phyloP scores from a whole-genome alignment of 2,329 filamentous ascomycete species.

The Penicillium crustosum region DNA sequence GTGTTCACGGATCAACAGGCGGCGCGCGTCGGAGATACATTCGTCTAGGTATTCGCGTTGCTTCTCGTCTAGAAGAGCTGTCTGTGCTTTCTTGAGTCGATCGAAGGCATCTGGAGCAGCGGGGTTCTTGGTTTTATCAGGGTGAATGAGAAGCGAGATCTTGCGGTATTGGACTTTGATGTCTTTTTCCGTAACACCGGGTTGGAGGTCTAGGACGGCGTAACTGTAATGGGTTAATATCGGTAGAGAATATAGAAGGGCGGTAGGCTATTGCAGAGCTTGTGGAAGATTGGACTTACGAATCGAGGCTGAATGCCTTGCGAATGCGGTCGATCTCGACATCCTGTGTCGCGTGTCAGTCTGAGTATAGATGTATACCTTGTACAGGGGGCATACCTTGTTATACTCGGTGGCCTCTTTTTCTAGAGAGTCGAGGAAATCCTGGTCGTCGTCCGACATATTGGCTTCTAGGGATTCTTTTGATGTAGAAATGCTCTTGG shows the following conservation, averaged over 20 bases:
- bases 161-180: slow-evolving; percentile 94
- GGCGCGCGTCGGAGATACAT: slow-evolving; percentile 91
- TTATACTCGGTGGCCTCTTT: slow-evolving; percentile 85
- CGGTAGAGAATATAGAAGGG: not conserved
- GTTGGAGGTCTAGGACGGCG: slow-evolving; percentile 91
- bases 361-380: not conserved
- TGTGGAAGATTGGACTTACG: slow-evolving; percentile 47
- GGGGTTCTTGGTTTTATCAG: slow-evolving; percentile 93
- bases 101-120: slow-evolving; percentile 93
- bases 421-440: slow-evolving; percentile 78
- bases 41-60: slow-evolving; percentile 84
- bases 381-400: slow-evolving; percentile 58
- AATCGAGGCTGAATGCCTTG: slow-evolving; percentile 79
- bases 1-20: slow-evolving; percentile 89
- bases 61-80: slow-evolving; percentile 90
- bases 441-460: slow-evolving; percentile 65
- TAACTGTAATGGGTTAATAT: slow-evolving; percentile 57
- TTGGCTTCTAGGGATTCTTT: slow-evolving; percentile 9
- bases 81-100: slow-evolving; percentile 91
- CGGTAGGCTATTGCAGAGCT: not conserved
- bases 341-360: slow-evolving; percentile 59
- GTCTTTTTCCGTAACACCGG: slow-evolving; percentile 90
- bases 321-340: slow-evolving; percentile 93
- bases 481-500: not conserved
- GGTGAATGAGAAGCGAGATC: slow-evolving; percentile 98